Percentiles rank a stretch among this genome's conserved stretches.
Evolutionary conservation across 495 filamentous ascomycete genomes (phyloP).

Genomic region (Hypoxylon lienhwacheense): DNA sequence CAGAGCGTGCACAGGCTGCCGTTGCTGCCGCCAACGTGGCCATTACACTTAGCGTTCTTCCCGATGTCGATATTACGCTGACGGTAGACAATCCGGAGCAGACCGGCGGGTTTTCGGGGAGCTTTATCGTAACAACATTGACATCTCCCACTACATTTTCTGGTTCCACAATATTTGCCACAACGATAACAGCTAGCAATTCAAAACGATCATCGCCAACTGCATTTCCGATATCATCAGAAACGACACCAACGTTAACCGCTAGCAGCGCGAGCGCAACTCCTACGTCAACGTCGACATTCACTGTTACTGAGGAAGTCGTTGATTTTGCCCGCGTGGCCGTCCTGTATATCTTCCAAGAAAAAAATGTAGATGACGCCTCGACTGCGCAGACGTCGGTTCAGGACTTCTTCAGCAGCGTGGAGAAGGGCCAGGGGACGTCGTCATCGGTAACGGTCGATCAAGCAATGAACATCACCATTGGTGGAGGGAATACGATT

Average conservation of each 20-base stretch:
- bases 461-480: constrained; percentile 46
- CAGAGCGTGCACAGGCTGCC: constrained; percentile 28
- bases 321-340: constrained; percentile 69
- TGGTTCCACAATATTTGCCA: constrained; percentile 31
- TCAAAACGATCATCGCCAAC: constrained; percentile 31
- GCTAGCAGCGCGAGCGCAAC: constrained; percentile 28
- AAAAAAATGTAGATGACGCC: constrained; percentile 54
- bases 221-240: constrained; percentile 26
- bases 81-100: constrained; percentile 21
- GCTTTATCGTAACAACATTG: constrained; percentile 38
- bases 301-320: constrained; percentile 50
- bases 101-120: constrained; percentile 27
- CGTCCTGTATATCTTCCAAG: constrained; percentile 65
- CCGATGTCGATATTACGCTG: constrained; percentile 31
- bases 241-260: constrained; percentile 24
- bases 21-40: constrained; percentile 39
- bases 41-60: constrained; percentile 40
- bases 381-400: constrained; percentile 59
- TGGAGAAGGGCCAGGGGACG: constrained; percentile 29
- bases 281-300: constrained; percentile 36
- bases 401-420: constrained; percentile 55
- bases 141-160: constrained; percentile 28
- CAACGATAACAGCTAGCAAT: constrained; percentile 24
- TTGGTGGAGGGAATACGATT: constrained; percentile 48
- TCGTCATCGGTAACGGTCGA: constrained; percentile 28